Evolutionary conservation across 1,284 basidiomycete genomes (phyloP).

Genomic region (Cerrena zonata): DNA sequence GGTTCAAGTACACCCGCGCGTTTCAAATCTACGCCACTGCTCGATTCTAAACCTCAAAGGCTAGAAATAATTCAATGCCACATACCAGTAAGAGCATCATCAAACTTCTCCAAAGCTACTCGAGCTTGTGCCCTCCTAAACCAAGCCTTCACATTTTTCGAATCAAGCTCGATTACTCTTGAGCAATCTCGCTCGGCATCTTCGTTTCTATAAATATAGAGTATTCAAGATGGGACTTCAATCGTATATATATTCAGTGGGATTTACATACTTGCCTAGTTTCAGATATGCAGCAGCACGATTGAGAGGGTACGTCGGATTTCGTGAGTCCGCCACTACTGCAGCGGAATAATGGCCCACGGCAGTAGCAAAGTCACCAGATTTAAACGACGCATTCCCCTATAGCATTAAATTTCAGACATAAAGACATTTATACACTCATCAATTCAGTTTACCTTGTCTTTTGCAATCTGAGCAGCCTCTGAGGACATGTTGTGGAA

Average conservation of each 20-base stretch:
- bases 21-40: not conserved
- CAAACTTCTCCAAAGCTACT: constrained; percentile 41
- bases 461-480: constrained; percentile 4
- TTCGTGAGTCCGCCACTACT: constrained; percentile 55
- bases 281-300: constrained; percentile 79
- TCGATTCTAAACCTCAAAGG: constrained; percentile 34
- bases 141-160: constrained; percentile 64
- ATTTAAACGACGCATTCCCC: constrained; percentile 59
- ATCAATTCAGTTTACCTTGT: not conserved
- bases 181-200: constrained; percentile 74
- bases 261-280: constrained; percentile 70
- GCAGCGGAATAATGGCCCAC: constrained; percentile 71
- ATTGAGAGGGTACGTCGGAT: constrained; percentile 69
- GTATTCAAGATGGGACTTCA: constrained; percentile 10
- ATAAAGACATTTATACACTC: not conserved
- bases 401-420: constrained; percentile 19
- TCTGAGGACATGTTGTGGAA: not conserved
- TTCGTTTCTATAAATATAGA: constrained; percentile 41
- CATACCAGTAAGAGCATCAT: constrained; percentile 55
- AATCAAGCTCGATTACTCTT: constrained; percentile 44
- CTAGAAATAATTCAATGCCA: constrained; percentile 29
- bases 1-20: constrained; percentile 24
- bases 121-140: constrained; percentile 70
- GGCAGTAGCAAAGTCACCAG: constrained; percentile 45
- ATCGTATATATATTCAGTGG: constrained; percentile 10